Conservation (phyloP, 2,329 filamentous ascomycete species). For the Sclerotinia spermophila region DNA sequence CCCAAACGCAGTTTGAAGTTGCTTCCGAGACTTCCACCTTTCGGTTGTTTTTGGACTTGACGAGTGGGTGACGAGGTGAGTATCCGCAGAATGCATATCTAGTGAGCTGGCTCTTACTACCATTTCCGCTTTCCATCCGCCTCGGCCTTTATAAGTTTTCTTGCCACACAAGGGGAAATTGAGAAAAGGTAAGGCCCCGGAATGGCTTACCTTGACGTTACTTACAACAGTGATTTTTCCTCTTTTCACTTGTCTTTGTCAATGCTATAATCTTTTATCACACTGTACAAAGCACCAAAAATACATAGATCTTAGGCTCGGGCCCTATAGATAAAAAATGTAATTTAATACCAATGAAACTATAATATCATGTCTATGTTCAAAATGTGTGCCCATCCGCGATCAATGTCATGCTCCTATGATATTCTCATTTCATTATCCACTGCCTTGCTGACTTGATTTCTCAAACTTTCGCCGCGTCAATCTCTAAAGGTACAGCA, state of each 20-base stretch:
- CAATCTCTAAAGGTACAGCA: conserved; percentile 34
- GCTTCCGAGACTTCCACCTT: neutral
- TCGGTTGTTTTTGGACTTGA: neutral
- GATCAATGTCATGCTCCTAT: conserved; percentile 6
- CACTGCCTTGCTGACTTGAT: neutral
- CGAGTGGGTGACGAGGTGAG: neutral
- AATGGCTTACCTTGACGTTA: neutral
- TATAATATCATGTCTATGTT: neutral
- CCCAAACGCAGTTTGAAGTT: neutral
- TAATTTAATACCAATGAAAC: neutral
- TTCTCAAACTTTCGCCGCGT: conserved; percentile 21
- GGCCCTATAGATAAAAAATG: neutral
- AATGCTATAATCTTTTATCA: neutral
- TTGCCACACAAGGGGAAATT: neutral
- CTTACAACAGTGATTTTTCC: neutral
- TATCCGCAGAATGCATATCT: neutral
- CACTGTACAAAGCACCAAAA: neutral
- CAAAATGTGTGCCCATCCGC: neutral
- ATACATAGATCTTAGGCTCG: neutral
- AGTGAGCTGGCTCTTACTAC: neutral
- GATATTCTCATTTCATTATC: neutral
- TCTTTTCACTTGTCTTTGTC: neutral
- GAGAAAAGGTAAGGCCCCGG: neutral
- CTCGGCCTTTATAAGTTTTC: neutral
- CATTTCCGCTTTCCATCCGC: neutral